Conservation (phyloP, 179 eudicot species). For the Silene coronaria region DNA sequence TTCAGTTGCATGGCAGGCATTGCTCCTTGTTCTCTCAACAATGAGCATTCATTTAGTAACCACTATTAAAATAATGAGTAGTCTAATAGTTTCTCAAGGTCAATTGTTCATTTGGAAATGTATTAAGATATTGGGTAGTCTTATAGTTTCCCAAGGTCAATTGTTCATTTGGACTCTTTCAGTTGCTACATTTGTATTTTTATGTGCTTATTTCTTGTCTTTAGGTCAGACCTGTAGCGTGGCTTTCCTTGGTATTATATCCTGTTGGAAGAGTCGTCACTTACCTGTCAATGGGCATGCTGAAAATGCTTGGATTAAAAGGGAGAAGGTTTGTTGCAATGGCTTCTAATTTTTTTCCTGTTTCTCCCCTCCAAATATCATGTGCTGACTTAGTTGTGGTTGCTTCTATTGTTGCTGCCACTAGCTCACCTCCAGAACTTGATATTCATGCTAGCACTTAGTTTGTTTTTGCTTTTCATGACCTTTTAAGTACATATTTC, state of each 20-base stretch:
- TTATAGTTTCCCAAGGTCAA: background rate
- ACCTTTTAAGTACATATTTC: background rate
- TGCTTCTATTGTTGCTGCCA: background rate
- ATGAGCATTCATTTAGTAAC: background rate
- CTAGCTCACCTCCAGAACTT: background rate
- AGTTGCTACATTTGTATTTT: background rate
- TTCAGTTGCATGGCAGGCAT: background rate
- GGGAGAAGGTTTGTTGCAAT: conserved; percentile 59
- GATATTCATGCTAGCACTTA: conserved; percentile 4
- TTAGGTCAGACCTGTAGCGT: conserved; percentile 98
- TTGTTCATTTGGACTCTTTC: background rate
- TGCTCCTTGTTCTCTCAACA: background rate
- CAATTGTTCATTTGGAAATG: background rate
- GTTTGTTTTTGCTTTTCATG: background rate
- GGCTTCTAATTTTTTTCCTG: background rate
- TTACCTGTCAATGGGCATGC: conserved; percentile 86
- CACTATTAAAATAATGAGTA: background rate
- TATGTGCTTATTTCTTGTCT: conserved; percentile 23
- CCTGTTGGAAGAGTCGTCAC: conserved; percentile 96
- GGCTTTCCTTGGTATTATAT: conserved; percentile 88
- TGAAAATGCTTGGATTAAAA: conserved; percentile 86
- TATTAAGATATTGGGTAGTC: background rate
- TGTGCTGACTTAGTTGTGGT: background rate
- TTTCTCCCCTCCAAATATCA: background rate
- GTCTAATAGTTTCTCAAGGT: background rate